Evolutionary conservation across 2,329 filamentous ascomycete species (phyloP).

Genomic region (Xylaria sp.): DNA sequence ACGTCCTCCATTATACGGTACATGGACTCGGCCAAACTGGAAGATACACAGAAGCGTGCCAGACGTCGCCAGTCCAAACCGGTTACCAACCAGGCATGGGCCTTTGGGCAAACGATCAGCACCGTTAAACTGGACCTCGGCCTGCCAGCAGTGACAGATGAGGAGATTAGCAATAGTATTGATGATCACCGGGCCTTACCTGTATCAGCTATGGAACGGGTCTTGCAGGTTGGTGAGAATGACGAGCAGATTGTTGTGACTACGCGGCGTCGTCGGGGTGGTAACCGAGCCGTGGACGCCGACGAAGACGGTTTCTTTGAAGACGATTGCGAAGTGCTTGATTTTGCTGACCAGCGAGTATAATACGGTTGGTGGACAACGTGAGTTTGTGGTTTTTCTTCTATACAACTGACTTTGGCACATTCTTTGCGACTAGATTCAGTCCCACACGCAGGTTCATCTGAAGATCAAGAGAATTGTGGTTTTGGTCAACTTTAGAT

Average conservation of each 20-base stretch:
- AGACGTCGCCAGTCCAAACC: slow-evolving; percentile 43
- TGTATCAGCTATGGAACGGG: slow-evolving; percentile 72
- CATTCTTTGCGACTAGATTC: slow-evolving; percentile 19
- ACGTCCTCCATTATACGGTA: slow-evolving; percentile 54
- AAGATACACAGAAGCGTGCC: slow-evolving; percentile 55
- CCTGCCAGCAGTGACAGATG: slow-evolving; percentile 58
- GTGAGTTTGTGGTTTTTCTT: slow-evolving; percentile 30
- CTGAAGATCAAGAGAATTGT: slow-evolving; percentile 7
- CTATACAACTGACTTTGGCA: slow-evolving; percentile 23
- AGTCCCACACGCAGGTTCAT: slow-evolving; percentile 8
- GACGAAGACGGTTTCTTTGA: slow-evolving; percentile 88
- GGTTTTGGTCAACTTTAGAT: slow-evolving; percentile 12
- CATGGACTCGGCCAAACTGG: slow-evolving; percentile 56
- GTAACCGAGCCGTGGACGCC: slow-evolving; percentile 58
- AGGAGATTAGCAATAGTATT: slow-evolving; percentile 62
- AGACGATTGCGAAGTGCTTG: slow-evolving; percentile 90
- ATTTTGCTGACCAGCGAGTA: slow-evolving; percentile 81
- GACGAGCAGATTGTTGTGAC: slow-evolving; percentile 85
- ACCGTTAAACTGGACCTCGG: slow-evolving; percentile 65
- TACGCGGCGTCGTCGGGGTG: slow-evolving; percentile 75
- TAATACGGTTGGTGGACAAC: slow-evolving; percentile 50
- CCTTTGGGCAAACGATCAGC: slow-evolving; percentile 68
- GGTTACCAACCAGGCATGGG: slow-evolving; percentile 59
- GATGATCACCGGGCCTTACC: slow-evolving; percentile 70
- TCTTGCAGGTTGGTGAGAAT: slow-evolving; percentile 68